phyloP scores from a whole-genome alignment of 805 yeast species.

The Myxozyma vanderwaltii region DNA sequence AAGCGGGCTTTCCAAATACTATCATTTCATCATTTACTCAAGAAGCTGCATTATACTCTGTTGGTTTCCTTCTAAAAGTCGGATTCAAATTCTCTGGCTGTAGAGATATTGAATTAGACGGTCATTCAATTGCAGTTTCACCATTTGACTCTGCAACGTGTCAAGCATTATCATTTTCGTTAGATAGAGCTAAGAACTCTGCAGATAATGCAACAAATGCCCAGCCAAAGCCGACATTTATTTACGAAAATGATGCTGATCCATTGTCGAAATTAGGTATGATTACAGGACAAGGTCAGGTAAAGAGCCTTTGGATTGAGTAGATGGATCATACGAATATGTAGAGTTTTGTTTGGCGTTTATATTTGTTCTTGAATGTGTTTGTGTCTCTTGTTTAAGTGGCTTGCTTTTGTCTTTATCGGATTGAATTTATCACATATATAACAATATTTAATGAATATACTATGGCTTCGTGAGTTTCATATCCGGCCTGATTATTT shows the following conservation, averaged over 20 bases:
- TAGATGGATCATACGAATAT: not conserved
- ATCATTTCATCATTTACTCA: slow-evolving; percentile 44
- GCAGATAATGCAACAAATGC: slow-evolving; percentile 1
- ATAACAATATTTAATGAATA: too few species aligned
- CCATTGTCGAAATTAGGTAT: slow-evolving; percentile 4
- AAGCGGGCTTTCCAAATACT: slow-evolving; percentile 43
- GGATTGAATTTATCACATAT: too few species aligned
- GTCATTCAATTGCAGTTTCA: slow-evolving; percentile 42
- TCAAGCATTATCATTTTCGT: slow-evolving; percentile 8
- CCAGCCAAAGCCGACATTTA: slow-evolving; percentile 4
- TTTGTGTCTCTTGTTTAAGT: too few species aligned
- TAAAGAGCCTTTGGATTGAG: slow-evolving; percentile 5
- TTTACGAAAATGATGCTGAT: slow-evolving; percentile 1
- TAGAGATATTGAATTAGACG: slow-evolving; percentile 43
- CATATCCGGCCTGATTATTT: too few species aligned
- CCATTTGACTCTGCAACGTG: slow-evolving; percentile 45
- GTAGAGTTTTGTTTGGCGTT: not conserved
- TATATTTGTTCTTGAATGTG: too few species aligned
- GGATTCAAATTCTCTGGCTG: slow-evolving; percentile 45
- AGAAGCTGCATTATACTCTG: slow-evolving; percentile 41
- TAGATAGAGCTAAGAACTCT: not conserved
- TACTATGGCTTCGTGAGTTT: too few species aligned
- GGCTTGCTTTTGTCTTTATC: too few species aligned
- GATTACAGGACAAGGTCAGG: not conserved
- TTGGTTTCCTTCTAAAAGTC: slow-evolving; percentile 41